Evolutionary conservation across 73 alveolate genomes (phyloP), one percentile per base, ranked within the genome.

Genomic region (Paramecium sexaurelia): DNA sequence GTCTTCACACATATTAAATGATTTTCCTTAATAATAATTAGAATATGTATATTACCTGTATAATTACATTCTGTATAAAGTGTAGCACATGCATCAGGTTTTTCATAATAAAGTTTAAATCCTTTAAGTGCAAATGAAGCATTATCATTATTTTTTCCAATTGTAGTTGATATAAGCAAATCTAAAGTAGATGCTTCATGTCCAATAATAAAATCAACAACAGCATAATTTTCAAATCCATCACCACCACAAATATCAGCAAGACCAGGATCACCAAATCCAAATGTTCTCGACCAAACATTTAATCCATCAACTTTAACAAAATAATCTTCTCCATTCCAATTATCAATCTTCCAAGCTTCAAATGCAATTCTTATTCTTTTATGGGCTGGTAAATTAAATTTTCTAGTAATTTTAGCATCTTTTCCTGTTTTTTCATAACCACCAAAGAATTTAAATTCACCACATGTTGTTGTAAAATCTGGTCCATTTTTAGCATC

Each of bases 1-100:
- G 20, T 78, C 90, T 78, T 78, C 73, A 45, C 90, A 78, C 68
- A 78, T 78, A 24, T 78, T 39, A 39, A 39, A 78, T 37, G 90
- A 78, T 43, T 78, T 45, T 43, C 90, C 86, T 71, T 33, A 32
- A 2, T 0, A 35, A 68, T 7, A 8, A 0, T 13, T 35, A 5
- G 26, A 66, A 66, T 13, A 32, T 4, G 19, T 11, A 22, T 3
- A 71, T 11, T 71, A 71, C 86, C 90, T 24, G 40, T 39, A 40
- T 17, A 78, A 43, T 78, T 78, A 10, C 90, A 78, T 41, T 78
- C 69, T 5, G 90, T 41, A 17, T 78, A 78, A 26, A 78, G 71
- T 5, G 90, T 78, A 19, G 73, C 90, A 20, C 90, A 78, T 7
- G 43, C 41, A 78, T 78, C 90, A 20, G 90, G 75, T 43, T 39